Conservation (phyloP, 768 basidiomycete species). For the Neoboletus subvelutipes region DNA sequence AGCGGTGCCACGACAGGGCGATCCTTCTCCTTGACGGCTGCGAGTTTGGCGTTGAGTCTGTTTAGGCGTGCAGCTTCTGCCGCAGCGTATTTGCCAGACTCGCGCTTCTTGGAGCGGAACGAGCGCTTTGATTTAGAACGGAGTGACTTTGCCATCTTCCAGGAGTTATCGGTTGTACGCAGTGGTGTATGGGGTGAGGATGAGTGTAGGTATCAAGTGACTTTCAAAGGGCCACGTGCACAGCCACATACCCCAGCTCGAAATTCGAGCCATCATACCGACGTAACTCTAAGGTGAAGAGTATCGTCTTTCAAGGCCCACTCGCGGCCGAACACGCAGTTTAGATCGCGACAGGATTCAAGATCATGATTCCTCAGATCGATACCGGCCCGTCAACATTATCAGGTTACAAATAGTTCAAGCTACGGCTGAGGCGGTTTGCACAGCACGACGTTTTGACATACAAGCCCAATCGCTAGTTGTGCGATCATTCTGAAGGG, state of each 20-base stretch:
- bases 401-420: conserved; percentile 5
- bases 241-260: conserved; percentile 5
- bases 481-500: conserved; percentile 43
- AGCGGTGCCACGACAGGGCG: conserved; percentile 23
- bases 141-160: conserved; percentile 76
- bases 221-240: not conserved
- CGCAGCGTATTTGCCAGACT: conserved; percentile 71
- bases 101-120: conserved; percentile 76
- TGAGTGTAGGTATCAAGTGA: not conserved
- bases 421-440: conserved; percentile 13
- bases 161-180: not conserved
- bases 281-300: not conserved
- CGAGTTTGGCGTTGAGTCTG: conserved; percentile 68
- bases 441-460: not conserved
- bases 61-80: conserved; percentile 74
- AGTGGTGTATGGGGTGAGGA: not conserved
- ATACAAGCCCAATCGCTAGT: not conserved
- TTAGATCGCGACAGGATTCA: not conserved
- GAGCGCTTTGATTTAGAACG: conserved; percentile 80
- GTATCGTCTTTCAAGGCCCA: not conserved
- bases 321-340: not conserved
- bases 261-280: not conserved
- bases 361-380: conserved; percentile 6
- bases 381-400: not conserved
- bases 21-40: conserved; percentile 42